phyloP scores from a whole-genome alignment of 495 filamentous ascomycete species.

The Aspergillus heteromorphus region DNA sequence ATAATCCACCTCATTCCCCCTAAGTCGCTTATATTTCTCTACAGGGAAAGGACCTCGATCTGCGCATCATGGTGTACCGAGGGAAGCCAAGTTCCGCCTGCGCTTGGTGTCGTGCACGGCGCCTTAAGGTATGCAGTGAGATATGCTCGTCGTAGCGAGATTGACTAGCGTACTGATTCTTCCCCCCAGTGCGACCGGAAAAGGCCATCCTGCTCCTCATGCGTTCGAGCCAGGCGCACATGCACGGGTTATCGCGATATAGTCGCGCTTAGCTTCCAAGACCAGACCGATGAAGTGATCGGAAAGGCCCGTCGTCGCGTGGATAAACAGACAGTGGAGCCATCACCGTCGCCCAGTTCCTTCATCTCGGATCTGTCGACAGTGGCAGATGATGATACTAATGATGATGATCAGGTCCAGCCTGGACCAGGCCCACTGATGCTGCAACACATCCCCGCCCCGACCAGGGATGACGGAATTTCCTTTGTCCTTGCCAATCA shows the following conservation, averaged over 20 bases:
- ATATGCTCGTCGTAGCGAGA: background rate
- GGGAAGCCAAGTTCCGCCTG: constrained; percentile 20
- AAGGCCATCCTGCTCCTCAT: constrained; percentile 24
- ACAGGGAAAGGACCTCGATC: background rate
- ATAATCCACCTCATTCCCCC: background rate
- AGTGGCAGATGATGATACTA: too few species aligned
- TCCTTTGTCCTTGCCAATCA: constrained; percentile 5
- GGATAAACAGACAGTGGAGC: background rate
- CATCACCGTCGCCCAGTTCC: background rate
- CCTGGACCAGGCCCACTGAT: background rate
- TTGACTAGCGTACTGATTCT: background rate
- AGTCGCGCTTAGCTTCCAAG: constrained; percentile 9
- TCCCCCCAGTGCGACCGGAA: constrained; percentile 21
- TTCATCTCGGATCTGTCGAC: background rate
- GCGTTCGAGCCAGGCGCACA: constrained; percentile 19
- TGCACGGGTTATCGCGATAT: constrained; percentile 27
- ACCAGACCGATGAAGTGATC: constrained; percentile 14
- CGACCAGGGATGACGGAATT: constrained; percentile 3
- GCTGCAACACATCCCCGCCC: background rate
- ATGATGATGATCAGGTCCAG: background rate
- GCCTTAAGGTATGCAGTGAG: constrained; percentile 16
- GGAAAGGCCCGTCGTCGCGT: constrained; percentile 4
- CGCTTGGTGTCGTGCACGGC: constrained; percentile 17
- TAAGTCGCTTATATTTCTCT: background rate
- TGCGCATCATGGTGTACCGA: constrained; percentile 18